A percentile compares a stretch with the other conserved stretches of the same genome.
Conservation (phyloP, 176 grass and related monocot species). For the Aegilops speltoides region DNA sequence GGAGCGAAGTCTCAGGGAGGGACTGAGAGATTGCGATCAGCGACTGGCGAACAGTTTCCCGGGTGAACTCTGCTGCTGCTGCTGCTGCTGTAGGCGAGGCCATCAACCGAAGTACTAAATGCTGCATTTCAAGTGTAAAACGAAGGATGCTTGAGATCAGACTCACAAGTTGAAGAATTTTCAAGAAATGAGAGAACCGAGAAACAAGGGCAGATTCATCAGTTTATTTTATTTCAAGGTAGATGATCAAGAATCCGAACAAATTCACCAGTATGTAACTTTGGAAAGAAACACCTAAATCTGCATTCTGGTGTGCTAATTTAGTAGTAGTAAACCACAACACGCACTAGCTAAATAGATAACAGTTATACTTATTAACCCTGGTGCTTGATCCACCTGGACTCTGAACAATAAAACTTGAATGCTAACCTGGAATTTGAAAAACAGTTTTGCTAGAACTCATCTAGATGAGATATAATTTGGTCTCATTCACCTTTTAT, state of each 20-base stretch:
- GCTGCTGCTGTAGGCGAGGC: constrained; percentile 39
- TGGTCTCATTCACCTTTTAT: too few species aligned
- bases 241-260: background rate
- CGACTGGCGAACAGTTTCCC: constrained; percentile 65
- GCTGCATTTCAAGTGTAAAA: constrained; percentile 41
- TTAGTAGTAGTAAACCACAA: background rate
- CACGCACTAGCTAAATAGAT: background rate
- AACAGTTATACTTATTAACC: background rate
- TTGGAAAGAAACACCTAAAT: background rate
- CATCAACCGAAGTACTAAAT: constrained; percentile 42
- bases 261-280: background rate
- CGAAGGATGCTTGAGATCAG: constrained; percentile 7
- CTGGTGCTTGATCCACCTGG: background rate
- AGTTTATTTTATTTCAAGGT: background rate
- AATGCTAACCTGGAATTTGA: background rate
- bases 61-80: constrained; percentile 37
- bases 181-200: background rate
- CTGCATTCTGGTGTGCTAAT: background rate
- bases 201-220: background rate
- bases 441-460: too few species aligned
- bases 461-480: too few species aligned
- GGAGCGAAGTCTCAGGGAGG: constrained; percentile 40
- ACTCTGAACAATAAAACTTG: background rate
- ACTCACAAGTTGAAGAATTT: background rate
- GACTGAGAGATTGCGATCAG: constrained; percentile 83